Evolutionary conservation across 2,329 filamentous ascomycete species (phyloP).

Genomic region (Gremmenia infestans): DNA sequence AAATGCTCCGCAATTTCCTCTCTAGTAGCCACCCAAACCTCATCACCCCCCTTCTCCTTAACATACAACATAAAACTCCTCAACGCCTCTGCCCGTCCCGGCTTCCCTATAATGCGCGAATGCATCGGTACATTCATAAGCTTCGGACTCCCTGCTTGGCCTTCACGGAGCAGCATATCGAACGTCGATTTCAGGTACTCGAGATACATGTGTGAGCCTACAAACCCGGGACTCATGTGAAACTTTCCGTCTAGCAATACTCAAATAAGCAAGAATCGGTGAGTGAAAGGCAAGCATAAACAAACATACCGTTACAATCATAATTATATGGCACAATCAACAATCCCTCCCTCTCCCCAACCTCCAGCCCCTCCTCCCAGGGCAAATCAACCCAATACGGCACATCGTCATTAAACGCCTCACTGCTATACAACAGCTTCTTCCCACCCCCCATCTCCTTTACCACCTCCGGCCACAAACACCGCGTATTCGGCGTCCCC

Average conservation of each 20-base stretch:
- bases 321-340: conserved; percentile 50
- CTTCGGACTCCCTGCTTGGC: conserved; percentile 38
- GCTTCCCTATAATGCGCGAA: conserved; percentile 46
- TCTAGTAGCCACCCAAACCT: conserved; percentile 48
- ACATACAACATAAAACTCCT: conserved; percentile 50
- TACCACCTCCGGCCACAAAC: conserved; percentile 42
- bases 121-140: conserved; percentile 54
- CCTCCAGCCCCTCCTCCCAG: conserved; percentile 36
- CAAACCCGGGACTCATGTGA: conserved; percentile 21
- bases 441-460: conserved; percentile 42
- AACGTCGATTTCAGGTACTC: conserved; percentile 46
- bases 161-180: conserved; percentile 45
- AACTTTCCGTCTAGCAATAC: conserved; percentile 20
- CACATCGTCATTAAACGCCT: conserved; percentile 48
- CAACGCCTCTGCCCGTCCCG: conserved; percentile 45
- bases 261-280: conserved; percentile 24
- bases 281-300: conserved; percentile 31
- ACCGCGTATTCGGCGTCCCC: conserved; percentile 37
- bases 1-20: conserved; percentile 48
- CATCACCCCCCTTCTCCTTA: conserved; percentile 38
- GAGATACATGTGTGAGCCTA: conserved; percentile 14
- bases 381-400: conserved; percentile 51
- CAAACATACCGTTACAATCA: conserved; percentile 43
- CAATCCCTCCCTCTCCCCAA: conserved; percentile 38
- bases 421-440: conserved; percentile 39